Evolutionary conservation across 1,284 basidiomycete species (phyloP).

Genomic region (Moniliella sp.): DNA sequence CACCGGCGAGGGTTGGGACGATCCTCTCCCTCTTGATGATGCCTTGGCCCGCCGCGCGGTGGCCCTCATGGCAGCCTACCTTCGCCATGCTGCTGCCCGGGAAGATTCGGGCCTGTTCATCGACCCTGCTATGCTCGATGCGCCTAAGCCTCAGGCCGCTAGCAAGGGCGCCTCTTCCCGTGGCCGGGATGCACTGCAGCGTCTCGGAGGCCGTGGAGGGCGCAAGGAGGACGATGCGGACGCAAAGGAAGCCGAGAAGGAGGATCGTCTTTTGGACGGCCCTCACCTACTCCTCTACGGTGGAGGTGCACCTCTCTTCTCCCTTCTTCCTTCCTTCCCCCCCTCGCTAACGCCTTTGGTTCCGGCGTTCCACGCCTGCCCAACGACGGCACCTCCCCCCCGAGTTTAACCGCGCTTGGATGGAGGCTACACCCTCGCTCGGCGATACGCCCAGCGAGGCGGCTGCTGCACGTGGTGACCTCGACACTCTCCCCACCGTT

Average conservation of each 20-base stretch:
- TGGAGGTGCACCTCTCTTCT: constrained; percentile 8
- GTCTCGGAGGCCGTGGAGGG: too few species aligned
- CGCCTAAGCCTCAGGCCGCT: background rate
- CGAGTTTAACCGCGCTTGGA: constrained; percentile 10
- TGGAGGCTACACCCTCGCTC: constrained; percentile 1
- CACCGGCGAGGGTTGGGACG: too few species aligned
- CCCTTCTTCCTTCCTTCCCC: constrained; percentile 18
- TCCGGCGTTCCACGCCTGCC: constrained; percentile 1
- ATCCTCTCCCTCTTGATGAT: constrained; percentile 60
- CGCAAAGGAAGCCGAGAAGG: too few species aligned
- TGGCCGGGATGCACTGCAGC: too few species aligned
- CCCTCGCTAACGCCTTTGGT: constrained; percentile 15
- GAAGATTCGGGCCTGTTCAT: constrained; percentile 15
- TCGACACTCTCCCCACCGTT: constrained; percentile 8
- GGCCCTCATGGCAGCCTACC: constrained; percentile 47
- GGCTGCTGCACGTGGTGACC: constrained; percentile 6
- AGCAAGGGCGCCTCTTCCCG: too few species aligned
- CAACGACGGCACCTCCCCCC: constrained; percentile 1
- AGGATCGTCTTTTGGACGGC: constrained; percentile 5
- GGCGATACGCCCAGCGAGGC: constrained; percentile 2
- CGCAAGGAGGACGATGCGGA: too few species aligned
- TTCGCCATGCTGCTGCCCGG: constrained; percentile 41
- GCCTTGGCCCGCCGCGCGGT: constrained; percentile 63
- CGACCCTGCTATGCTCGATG: too few species aligned
- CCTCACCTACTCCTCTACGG: constrained; percentile 6